Conservation (phyloP, 352 stramenopile genomes). For the Elongisporangium senticosum region DNA sequence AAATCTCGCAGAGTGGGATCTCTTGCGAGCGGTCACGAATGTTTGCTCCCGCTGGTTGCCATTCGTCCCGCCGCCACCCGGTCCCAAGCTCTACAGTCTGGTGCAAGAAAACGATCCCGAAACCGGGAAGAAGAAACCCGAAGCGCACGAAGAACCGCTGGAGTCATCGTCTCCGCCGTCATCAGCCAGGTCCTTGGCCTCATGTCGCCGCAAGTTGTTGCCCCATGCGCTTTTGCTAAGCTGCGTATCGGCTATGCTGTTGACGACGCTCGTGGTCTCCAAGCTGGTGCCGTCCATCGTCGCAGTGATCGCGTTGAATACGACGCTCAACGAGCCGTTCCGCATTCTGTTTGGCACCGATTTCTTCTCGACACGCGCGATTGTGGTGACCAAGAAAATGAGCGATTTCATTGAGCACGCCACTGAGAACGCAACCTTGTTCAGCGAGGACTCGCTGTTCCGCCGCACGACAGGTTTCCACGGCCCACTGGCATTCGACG, state of each 20-base stretch:
- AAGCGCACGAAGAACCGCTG: no score
- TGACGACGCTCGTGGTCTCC: constrained; percentile 13
- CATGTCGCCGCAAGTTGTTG: no score
- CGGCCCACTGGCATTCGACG: constrained; percentile 51
- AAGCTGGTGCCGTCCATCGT: constrained; percentile 39
- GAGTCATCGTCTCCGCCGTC: no score
- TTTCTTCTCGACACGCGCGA: constrained; percentile 12
- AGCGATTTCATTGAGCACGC: constrained; percentile 39
- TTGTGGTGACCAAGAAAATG: constrained; percentile 16
- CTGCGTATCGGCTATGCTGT: constrained; percentile 17
- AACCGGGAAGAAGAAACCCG: no score
- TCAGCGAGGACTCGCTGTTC: constrained; percentile 35
- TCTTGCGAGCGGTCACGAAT: constrained; percentile 16
- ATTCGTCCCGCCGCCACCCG: no score
- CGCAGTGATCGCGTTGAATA: constrained; percentile 49
- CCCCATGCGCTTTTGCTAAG: constrained; percentile 1
- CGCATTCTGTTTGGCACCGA: constrained; percentile 24
- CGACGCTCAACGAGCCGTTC: constrained; percentile 41
- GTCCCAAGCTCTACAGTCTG: no score
- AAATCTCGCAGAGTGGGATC: constrained; percentile 52
- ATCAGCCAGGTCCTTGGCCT: no score
- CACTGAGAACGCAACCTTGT: constrained; percentile 34
- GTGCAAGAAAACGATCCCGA: no score
- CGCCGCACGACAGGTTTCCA: constrained; percentile 41
- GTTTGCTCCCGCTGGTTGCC: no score